Evolutionary conservation across 139 green algal genomes (phyloP).

Genomic region (Chlorokybus atmophyticus): DNA sequence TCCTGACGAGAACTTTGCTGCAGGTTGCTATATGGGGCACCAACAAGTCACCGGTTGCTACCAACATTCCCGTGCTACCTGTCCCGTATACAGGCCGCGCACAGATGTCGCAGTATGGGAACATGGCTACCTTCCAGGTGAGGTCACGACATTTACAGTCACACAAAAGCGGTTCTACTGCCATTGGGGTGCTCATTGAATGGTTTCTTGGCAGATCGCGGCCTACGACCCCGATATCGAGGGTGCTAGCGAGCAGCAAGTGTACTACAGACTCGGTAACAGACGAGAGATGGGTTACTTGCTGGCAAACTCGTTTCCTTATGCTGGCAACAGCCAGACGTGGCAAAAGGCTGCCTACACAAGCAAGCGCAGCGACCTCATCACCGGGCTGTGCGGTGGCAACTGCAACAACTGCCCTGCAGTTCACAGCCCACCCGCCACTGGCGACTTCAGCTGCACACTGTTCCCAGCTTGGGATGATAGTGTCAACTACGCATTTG

Average conservation of each 20-base stretch:
- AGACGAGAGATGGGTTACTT: not conserved
- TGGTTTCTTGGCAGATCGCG: conserved; percentile 19
- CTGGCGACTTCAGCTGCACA: too few relatives aligned
- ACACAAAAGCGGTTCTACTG: too few relatives aligned
- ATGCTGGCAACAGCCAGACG: too few relatives aligned
- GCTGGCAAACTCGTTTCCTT: too few relatives aligned
- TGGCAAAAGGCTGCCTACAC: too few relatives aligned
- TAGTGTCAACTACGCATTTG: conserved; percentile 5
- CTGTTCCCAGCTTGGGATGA: conserved; percentile 10
- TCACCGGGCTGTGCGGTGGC: too few relatives aligned
- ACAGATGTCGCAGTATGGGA: conserved; percentile 4
- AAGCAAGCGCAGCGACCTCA: not conserved
- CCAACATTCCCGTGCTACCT: conserved; percentile 17
- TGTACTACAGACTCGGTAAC: not conserved
- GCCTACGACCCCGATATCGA: conserved; percentile 17
- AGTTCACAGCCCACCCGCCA: too few relatives aligned
- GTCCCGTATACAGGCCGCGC: conserved; percentile 15
- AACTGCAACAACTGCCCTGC: too few relatives aligned
- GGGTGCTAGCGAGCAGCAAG: not conserved
- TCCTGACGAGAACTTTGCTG: too few relatives aligned
- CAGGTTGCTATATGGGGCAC: conserved; percentile 8
- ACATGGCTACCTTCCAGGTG: too few relatives aligned
- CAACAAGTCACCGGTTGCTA: conserved; percentile 24
- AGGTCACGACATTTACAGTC: too few relatives aligned
- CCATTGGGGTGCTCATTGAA: too few relatives aligned